Evolutionary conservation across 257 asterid species (phyloP), one percentile per base, ranked within the genome.

Genomic region (Solanum dulcamara): DNA sequence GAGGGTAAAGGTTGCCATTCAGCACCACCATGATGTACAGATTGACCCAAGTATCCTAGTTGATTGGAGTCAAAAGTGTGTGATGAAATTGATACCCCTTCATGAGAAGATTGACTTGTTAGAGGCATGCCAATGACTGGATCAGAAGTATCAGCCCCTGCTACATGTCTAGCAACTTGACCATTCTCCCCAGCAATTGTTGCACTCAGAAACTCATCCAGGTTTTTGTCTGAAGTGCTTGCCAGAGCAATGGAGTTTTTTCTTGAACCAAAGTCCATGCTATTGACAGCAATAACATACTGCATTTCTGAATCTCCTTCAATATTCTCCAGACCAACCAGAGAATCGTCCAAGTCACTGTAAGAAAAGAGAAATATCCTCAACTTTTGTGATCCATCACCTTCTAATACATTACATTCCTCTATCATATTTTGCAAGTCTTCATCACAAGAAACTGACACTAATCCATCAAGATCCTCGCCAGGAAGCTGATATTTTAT

Each of bases 401-500:
- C 92, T 70, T 86, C 91, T 57, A 93, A 88, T 83, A 84, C 91
- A 80, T 85, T 88, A 85, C 93, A 91, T 89, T 96, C 99, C 86
- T 96, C 99, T 86, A 94, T 92, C 98, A 96, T 94, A 87, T 96
- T 94, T 85, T 90, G 96, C n/a, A 96, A 83, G 88, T 96, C 99
- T 90, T 94, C 98, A 33, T 94, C 94, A 88, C 93, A 89, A 66
- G 99, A 92, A 82, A 96, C 98, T n/a, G 99, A 91, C 38, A 96
- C 98, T 90, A 96, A 87, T 7, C 98, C 92, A 87, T 93, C 99
- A 67, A 96, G 97, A 86, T 96, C 99, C 94, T 96, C 99, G 30
- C 94, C 98, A 38, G 99, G 99, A 90, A 96, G 99, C 92, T 94
- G 99, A 87, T 94, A 96, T 86, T 93, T 96, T 70, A 94, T 90